phyloP scores from a whole-genome alignment of 2,329 filamentous ascomycete genomes.

The Colletotrichum noveboracense region DNA sequence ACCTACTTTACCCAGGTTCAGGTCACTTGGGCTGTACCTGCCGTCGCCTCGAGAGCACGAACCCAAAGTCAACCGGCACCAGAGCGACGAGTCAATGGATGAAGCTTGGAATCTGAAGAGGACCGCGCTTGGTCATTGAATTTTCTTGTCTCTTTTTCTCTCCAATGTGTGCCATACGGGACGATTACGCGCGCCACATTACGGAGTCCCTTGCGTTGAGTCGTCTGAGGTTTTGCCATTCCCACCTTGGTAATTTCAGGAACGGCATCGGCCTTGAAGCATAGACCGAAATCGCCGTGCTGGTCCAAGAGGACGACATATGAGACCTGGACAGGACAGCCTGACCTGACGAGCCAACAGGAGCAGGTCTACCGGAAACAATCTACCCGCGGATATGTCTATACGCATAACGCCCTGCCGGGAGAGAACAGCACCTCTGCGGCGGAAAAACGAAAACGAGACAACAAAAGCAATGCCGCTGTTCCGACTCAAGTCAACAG shows the following conservation, averaged over 20 bases:
- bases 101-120: neutral
- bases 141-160: neutral
- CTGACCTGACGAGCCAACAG: neutral
- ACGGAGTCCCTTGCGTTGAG: conserved; percentile 8
- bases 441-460: neutral
- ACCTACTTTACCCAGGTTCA: neutral
- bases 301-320: neutral
- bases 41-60: neutral
- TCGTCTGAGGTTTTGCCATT: conserved; percentile 17
- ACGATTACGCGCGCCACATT: neutral
- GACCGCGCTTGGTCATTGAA: neutral
- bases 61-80: neutral
- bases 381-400: neutral
- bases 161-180: neutral
- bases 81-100: neutral
- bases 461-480: neutral
- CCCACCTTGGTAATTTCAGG: neutral
- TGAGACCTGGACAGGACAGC: neutral
- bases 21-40: neutral
- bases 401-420: neutral
- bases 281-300: neutral
- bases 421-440: neutral
- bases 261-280: neutral
- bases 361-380: neutral
- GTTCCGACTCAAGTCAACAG: conserved; percentile 8